Evolutionary conservation across 2,329 filamentous ascomycete species (phyloP).

Genomic region (Byssoonygena ceratinophila): DNA sequence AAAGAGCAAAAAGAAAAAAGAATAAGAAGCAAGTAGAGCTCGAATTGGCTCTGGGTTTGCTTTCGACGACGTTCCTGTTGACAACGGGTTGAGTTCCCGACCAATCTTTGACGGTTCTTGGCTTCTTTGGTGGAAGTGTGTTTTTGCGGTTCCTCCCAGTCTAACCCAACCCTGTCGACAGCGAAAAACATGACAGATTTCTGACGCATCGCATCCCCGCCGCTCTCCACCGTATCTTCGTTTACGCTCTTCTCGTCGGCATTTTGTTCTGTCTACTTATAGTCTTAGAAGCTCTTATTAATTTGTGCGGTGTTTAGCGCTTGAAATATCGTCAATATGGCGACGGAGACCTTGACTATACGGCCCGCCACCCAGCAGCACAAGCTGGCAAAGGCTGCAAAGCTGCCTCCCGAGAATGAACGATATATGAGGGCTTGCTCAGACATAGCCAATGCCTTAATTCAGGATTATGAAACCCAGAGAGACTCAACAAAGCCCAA

Average conservation of each 20-base stretch:
- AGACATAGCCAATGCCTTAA: conserved; percentile 85
- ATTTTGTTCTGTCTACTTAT: background rate
- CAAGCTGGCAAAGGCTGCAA: conserved; percentile 54
- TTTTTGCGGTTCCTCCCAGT: conserved; percentile 6
- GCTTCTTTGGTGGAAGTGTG: conserved; percentile 7
- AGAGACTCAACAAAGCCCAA: conserved; percentile 61
- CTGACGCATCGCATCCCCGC: background rate
- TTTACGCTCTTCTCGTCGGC: background rate
- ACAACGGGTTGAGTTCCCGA: background rate
- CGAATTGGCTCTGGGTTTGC: background rate
- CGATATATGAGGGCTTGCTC: conserved; percentile 88
- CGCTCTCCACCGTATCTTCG: background rate
- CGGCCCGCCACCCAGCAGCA: conserved; percentile 43
- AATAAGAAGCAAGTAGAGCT: conserved; percentile 12
- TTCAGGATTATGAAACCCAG: conserved; percentile 82
- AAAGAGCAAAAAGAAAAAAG: conserved; percentile 17
- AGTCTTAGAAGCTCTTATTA: background rate
- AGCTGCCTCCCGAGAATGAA: conserved; percentile 85
- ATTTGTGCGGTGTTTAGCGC: too few species aligned
- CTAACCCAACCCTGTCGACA: background rate
- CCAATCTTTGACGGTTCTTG: conserved; percentile 5
- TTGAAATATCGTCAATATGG: conserved; percentile 38
- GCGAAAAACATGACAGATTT: background rate
- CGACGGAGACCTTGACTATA: conserved; percentile 51
- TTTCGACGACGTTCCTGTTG: conserved; percentile 5